Conservation (phyloP, 805 yeast genomes). For the Cyberlindnera galapagoensis region DNA sequence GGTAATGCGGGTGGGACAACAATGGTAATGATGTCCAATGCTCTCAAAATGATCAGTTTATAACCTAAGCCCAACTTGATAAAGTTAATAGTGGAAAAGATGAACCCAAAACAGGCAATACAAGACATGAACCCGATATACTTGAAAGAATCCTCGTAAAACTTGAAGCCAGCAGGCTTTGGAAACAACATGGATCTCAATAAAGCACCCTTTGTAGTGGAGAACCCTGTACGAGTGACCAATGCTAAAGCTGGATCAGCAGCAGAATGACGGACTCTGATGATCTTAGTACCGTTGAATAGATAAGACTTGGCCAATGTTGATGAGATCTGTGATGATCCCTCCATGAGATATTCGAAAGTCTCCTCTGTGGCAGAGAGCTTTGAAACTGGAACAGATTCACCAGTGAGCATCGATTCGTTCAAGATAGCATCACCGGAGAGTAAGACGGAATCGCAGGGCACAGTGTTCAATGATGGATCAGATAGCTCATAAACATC, state of each 20-base stretch:
- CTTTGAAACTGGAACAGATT: conserved; percentile 94
- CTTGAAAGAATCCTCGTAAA: conserved; percentile 89
- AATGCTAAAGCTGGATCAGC: conserved; percentile 67
- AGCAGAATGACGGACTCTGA: conserved; percentile 67
- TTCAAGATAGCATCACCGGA: conserved; percentile 96
- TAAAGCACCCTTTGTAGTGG: conserved; percentile 91
- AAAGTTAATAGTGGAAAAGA: conserved; percentile 77
- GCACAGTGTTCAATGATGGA: conserved; percentile 65
- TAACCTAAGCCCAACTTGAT: conserved; percentile 67
- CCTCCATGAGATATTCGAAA: conserved; percentile 46
- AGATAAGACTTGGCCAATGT: conserved; percentile 68
- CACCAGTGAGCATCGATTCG: conserved; percentile 98
- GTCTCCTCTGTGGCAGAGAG: conserved; percentile 56
- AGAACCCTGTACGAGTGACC: conserved; percentile 85
- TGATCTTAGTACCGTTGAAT: conserved; percentile 84
- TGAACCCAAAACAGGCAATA: conserved; percentile 80
- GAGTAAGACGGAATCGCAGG: conserved; percentile 83
- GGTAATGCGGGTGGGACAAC: conserved; percentile 99
- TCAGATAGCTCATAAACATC: conserved; percentile 91
- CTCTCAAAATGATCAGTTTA: conserved; percentile 72
- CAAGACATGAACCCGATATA: conserved; percentile 92
- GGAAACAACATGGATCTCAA: conserved; percentile 96
- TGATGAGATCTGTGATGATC: conserved; percentile 49
- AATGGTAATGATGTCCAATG: conserved; percentile 88
- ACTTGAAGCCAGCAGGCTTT: conserved; percentile 87